phyloP scores from a whole-genome alignment of 192 early-diverging fungal genomes.

The Coemansia sp. region DNA sequence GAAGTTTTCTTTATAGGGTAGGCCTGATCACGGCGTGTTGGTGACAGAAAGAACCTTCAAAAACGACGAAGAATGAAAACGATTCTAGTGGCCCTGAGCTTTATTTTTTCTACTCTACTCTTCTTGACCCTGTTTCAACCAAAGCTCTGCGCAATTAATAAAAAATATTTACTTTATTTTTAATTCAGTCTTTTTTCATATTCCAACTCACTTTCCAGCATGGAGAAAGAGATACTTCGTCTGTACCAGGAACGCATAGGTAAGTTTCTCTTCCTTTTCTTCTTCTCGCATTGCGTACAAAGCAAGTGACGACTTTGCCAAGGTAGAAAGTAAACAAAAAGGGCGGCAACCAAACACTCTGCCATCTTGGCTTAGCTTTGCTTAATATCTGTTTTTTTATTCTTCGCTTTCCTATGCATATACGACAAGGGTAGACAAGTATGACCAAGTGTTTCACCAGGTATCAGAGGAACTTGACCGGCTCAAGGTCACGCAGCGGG shows the following conservation, averaged over 20 bases:
- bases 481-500: slow-evolving; percentile 44
- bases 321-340: no score
- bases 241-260: slow-evolving; percentile 56
- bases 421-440: slow-evolving; percentile 36
- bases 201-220: slow-evolving; percentile 4
- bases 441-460: slow-evolving; percentile 46
- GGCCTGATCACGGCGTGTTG: no score
- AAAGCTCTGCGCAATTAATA: no score
- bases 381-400: not conserved
- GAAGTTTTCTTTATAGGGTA: no score
- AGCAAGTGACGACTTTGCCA: not conserved
- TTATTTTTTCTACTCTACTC: no score
- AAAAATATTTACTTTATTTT: no score
- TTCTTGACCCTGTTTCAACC: no score
- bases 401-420: not conserved
- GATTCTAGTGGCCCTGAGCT: no score
- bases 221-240: slow-evolving; percentile 52
- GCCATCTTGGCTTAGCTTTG: not conserved
- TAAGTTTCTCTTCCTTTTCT: slow-evolving; percentile 8
- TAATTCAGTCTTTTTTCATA: no score
- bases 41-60: no score
- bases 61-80: no score
- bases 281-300: not conserved
- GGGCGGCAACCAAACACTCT: not conserved
- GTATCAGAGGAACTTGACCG: slow-evolving; percentile 43